Evolutionary conservation across 768 basidiomycete genomes (phyloP).

Genomic region (Thelephora aurantiotincta): DNA sequence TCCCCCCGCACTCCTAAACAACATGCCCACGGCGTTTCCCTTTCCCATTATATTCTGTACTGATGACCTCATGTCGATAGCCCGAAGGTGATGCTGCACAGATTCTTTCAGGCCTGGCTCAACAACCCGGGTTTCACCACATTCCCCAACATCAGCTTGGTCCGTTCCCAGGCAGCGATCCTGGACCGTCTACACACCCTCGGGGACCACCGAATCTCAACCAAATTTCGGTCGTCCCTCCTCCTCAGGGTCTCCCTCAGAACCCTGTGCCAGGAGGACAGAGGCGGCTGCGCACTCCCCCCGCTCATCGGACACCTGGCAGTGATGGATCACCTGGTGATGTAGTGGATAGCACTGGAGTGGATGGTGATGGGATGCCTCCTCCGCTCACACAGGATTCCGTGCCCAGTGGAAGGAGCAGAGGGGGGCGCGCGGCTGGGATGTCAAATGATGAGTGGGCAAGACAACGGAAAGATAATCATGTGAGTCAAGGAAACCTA

Average conservation of each 20-base stretch:
- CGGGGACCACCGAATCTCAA: constrained; percentile 16
- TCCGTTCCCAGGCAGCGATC: constrained; percentile 9
- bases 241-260: constrained; percentile 2
- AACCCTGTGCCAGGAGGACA: neutral
- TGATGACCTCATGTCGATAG: no score
- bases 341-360: constrained; percentile 5
- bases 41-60: no score
- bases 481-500: constrained; percentile 18
- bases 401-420: constrained; percentile 5
- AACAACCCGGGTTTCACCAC: constrained; percentile 8
- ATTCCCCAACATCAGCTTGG: constrained; percentile 6
- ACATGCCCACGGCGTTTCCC: no score
- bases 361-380: neutral
- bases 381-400: neutral
- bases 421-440: constrained; percentile 15
- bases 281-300: neutral
- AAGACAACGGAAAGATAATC: constrained; percentile 29
- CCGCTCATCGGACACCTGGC: constrained; percentile 2
- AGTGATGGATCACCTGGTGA: constrained; percentile 4
- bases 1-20: no score
- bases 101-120: neutral
- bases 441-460: constrained; percentile 27
- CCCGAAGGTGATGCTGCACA: neutral
- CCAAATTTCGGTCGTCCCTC: constrained; percentile 5
- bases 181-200: constrained; percentile 18